A percentile compares a stretch with the other conserved stretches of the same genome.
These are phyloP conservation scores for Colletotrichum aenigma DNA, from an alignment of 2,329 filamentous ascomycete species.

Conservation along the genomic window DNA sequence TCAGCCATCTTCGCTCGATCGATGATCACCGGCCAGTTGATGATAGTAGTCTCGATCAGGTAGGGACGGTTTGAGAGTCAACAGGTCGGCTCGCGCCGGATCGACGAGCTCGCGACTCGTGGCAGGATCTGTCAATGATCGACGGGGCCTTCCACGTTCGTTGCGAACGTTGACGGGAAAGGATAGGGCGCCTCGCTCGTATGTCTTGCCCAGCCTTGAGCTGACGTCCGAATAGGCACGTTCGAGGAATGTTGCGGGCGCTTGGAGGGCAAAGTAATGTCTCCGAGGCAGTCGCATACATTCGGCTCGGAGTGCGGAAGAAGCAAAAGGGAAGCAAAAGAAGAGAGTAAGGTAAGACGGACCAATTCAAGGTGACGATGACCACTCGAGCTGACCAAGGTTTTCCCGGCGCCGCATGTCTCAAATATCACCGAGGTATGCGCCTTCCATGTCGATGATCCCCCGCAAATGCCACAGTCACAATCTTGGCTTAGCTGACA, in stretches of 20 bases:
- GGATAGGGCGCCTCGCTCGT: background rate
- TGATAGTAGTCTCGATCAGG: background rate
- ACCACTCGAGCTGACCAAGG: background rate
- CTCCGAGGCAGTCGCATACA: background rate
- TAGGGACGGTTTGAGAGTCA: background rate
- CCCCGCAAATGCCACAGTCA: background rate
- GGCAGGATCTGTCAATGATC: background rate
- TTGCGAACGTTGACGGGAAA: background rate
- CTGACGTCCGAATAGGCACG: background rate
- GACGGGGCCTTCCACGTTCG: background rate
- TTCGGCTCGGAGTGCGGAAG: background rate
- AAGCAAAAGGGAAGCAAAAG: background rate
- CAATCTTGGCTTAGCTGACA: background rate
- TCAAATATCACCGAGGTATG: background rate
- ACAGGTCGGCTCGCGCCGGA: background rate
- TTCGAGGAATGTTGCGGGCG: background rate
- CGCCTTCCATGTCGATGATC: background rate
- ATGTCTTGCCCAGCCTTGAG: background rate
- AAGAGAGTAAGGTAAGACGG: background rate
- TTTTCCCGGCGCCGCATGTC: background rate
- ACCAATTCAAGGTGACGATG: background rate
- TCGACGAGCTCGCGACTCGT: background rate
- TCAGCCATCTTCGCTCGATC: background rate
- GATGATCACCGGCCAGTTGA: background rate
- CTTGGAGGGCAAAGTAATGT: background rate